Percentiles rank a stretch among this genome's conserved stretches.
Conservation (phyloP, 2,329 filamentous ascomycete genomes). For the Verticillium longisporum region DNA sequence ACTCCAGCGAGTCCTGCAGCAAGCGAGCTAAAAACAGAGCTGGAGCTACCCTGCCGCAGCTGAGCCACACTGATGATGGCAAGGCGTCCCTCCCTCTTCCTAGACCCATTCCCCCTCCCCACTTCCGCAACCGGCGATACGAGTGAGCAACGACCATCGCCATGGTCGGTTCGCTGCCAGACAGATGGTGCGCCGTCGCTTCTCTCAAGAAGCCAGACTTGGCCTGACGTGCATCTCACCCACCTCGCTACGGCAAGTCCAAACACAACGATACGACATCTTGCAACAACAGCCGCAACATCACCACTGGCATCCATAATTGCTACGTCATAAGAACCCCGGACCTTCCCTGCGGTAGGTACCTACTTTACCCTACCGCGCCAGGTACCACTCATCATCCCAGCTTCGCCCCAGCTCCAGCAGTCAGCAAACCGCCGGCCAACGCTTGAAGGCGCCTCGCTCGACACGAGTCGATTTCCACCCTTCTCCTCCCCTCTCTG, state of each 20-base stretch:
- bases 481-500: not conserved
- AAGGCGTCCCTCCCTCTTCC: not conserved
- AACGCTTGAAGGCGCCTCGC: not conserved
- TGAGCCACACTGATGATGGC: constrained; percentile 4
- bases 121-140: not conserved
- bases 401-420: not conserved
- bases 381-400: not conserved
- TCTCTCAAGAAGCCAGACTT: no score
- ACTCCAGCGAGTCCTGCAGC: not conserved
- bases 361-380: not conserved
- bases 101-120: no score
- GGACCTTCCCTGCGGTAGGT: not conserved
- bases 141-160: not conserved
- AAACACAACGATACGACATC: not conserved
- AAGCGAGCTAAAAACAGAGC: not conserved
- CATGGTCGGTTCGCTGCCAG: not conserved
- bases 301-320: not conserved
- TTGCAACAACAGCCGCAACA: not conserved
- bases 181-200: not conserved
- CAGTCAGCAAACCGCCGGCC: not conserved
- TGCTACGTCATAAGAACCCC: not conserved
- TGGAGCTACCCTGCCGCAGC: not conserved
- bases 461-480: not conserved
- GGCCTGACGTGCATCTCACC: no score
- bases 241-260: no score